Evolutionary conservation across 495 filamentous ascomycete genomes (phyloP), one percentile per base, ranked within the genome.

Genomic region (Halenospora varia): DNA sequence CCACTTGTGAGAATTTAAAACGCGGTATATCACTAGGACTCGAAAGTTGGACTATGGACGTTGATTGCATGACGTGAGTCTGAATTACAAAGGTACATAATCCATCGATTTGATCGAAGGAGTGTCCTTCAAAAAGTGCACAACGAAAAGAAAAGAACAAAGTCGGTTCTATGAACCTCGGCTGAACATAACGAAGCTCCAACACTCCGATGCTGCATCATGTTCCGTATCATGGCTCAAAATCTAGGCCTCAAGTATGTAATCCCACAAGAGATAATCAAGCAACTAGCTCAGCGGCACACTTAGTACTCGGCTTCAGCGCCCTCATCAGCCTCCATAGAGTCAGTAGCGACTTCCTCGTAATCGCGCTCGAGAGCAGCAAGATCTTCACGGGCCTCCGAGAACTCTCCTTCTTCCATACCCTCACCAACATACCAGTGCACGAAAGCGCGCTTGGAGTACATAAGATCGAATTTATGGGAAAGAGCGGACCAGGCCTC

Each of bases 391-490:
- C 94, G 90, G 52, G 94, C 94, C 83, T 98, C 94, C 48, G 90
- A 95, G 82, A 98, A 98, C 75, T 98, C 94, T 70, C 94, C 94
- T 76, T 98, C 94, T 82, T 98, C 94, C 94, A 98, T 98, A 84
- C 94, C 94, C 82, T 98, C 94, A 77, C 94, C 94, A 72, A 98
- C 94, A 68, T 98, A 98, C 94, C 94, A 98, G 77, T 98, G 94
- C 51, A 98, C 94, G 79, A 98, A 98, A 55, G 94, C 94, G 76
- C 94, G 94, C 86, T 98, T 98, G 72, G 92, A 92, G 83, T 97
- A 97, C 94, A 98, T 98, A 70, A 98, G 91, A 66, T 98, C 94
- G 77, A 98, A 98, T 78, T 98, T 98, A 83, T 88, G 87, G 55
- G 93, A 95, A 51, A 98, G 88, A 66, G 93, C 89, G 48, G 91